Evolutionary conservation across 1,284 basidiomycete species (phyloP).

Genomic region (Meira nashicola): DNA sequence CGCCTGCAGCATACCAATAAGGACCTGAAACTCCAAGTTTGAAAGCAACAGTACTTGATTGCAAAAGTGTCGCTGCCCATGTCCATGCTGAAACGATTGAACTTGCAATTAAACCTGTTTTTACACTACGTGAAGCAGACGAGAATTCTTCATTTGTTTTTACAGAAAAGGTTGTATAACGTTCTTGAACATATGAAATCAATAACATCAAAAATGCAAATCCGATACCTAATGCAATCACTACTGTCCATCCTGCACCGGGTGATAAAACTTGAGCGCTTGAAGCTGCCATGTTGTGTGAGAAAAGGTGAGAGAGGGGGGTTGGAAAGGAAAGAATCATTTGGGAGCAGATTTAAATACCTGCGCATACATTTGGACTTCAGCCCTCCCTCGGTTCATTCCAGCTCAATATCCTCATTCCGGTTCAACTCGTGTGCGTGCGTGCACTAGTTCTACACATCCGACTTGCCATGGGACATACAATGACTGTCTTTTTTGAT

Average conservation of each 20-base stretch:
- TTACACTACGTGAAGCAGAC: constrained; percentile 54
- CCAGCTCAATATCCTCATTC: too few species aligned
- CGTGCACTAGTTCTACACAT: too few species aligned
- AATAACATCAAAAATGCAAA: constrained; percentile 42
- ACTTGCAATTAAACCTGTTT: constrained; percentile 81
- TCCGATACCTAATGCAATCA: constrained; percentile 42
- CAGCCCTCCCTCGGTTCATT: too few species aligned
- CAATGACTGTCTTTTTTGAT: too few species aligned
- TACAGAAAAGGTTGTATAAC: constrained; percentile 35
- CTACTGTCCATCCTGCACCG: constrained; percentile 48
- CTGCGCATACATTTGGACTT: too few species aligned
- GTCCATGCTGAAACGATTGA: constrained; percentile 66
- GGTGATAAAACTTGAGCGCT: constrained; percentile 32
- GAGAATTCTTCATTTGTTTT: constrained; percentile 48
- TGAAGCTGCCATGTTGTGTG: constrained; percentile 13
- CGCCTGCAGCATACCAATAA: constrained; percentile 37
- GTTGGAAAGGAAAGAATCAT: not conserved
- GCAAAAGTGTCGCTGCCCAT: constrained; percentile 59
- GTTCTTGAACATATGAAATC: constrained; percentile 40
- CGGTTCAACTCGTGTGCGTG: too few species aligned
- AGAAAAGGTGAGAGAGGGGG: not conserved
- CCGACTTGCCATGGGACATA: too few species aligned
- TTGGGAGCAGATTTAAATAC: not conserved
- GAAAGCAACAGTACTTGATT: constrained; percentile 59
- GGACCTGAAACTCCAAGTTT: constrained; percentile 61